Conservation (phyloP, 495 filamentous ascomycete species). For the Lophiotrema nucula region DNA sequence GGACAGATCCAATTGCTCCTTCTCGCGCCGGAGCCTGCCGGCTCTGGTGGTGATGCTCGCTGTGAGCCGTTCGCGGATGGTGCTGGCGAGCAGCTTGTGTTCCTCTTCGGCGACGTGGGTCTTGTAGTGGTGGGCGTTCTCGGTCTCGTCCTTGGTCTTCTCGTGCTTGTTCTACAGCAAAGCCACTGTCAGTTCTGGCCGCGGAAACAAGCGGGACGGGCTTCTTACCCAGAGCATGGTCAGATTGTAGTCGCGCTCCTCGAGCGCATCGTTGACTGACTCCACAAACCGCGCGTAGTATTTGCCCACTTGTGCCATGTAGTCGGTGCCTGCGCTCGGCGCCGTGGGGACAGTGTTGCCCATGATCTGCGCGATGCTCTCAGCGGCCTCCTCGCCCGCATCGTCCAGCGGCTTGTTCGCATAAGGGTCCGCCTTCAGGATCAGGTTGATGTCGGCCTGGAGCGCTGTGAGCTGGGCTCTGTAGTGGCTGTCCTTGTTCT, state of each 20-base stretch:
- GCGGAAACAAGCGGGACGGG: background rate
- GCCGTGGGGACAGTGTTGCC: slow-evolving; percentile 27
- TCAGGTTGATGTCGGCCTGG: slow-evolving; percentile 84
- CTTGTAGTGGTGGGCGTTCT: slow-evolving; percentile 58
- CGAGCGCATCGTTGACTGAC: slow-evolving; percentile 79
- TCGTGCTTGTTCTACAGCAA: slow-evolving; percentile 44
- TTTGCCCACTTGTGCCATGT: slow-evolving; percentile 63
- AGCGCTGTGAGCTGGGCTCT: slow-evolving; percentile 83
- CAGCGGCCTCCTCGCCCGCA: slow-evolving; percentile 59
- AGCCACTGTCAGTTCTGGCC: slow-evolving; percentile 11
- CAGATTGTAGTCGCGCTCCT: slow-evolving; percentile 76
- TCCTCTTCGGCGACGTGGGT: slow-evolving; percentile 78
- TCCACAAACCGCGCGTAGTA: slow-evolving; percentile 78
- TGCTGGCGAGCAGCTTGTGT: slow-evolving; percentile 70
- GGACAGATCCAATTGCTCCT: slow-evolving; percentile 81
- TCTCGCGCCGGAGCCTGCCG: slow-evolving; percentile 75
- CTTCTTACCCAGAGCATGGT: slow-evolving; percentile 69
- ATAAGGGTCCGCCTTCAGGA: slow-evolving; percentile 80
- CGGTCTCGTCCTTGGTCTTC: slow-evolving; percentile 52
- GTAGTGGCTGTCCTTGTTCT: slow-evolving; percentile 80
- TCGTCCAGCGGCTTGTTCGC: slow-evolving; percentile 68
- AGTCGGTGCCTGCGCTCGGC: slow-evolving; percentile 39
- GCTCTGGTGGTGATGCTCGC: slow-evolving; percentile 74
- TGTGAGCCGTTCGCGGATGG: slow-evolving; percentile 80
- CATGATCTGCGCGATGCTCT: slow-evolving; percentile 49